phyloP scores from a whole-genome alignment of 805 yeast genomes.

The Spathaspora boniae region DNA sequence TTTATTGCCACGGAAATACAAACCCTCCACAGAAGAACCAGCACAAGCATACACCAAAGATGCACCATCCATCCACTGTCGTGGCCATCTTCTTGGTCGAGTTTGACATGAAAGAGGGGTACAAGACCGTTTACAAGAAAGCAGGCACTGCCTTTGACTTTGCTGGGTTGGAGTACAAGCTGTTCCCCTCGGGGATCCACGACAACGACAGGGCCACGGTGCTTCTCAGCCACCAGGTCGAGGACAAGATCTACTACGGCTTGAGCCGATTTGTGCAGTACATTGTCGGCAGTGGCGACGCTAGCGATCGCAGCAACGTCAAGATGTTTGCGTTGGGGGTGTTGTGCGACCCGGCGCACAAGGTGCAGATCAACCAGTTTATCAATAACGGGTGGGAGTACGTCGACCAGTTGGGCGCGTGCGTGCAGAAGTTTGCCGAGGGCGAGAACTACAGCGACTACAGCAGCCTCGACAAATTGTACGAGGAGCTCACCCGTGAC shows the following conservation, averaged over 20 bases:
- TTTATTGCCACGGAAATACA: too few species aligned
- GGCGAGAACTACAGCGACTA: constrained; percentile 15
- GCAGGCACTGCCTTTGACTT: constrained; percentile 16
- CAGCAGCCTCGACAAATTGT: constrained; percentile 15
- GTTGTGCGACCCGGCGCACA: constrained; percentile 28
- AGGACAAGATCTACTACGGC: constrained; percentile 30
- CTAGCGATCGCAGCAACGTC: constrained; percentile 22
- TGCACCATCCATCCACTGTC: too few species aligned
- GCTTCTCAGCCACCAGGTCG: constrained; percentile 25
- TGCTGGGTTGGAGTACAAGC: constrained; percentile 36
- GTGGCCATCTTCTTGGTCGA: constrained; percentile 31
- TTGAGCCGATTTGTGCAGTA: constrained; percentile 29
- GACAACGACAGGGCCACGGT: constrained; percentile 27
- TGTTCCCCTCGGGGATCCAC: constrained; percentile 41
- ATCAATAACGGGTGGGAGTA: constrained; percentile 38
- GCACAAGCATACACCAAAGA: too few species aligned
- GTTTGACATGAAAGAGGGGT: constrained; percentile 35
- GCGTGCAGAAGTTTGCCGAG: constrained; percentile 20
- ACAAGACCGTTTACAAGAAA: constrained; percentile 35
- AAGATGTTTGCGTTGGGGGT: constrained; percentile 40
- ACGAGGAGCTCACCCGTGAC: constrained; percentile 16
- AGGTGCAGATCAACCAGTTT: constrained; percentile 30
- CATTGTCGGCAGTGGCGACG: constrained; percentile 5
- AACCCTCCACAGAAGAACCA: too few species aligned
- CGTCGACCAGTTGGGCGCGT: constrained; percentile 23